Percentiles rank a stretch among this genome's conserved stretches.
phyloP scores from a whole-genome alignment of 768 basidiomycete species.

The Termitomyces sp. region DNA sequence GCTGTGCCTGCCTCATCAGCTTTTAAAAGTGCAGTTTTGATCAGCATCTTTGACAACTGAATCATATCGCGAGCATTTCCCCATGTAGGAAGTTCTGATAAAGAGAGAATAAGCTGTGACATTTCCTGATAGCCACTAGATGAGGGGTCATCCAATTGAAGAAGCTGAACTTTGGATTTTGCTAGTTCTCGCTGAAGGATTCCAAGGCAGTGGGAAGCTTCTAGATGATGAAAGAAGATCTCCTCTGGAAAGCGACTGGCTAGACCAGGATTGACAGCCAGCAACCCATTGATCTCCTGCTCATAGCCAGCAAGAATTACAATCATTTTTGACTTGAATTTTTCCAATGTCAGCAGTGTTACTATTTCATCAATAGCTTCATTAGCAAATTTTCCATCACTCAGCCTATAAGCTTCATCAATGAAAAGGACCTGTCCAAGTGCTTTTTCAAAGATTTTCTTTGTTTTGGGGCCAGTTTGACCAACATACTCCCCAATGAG shows the following conservation, averaged over 20 bases:
- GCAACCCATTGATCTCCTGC: constrained; percentile 55
- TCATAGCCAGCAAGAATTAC: constrained; percentile 71
- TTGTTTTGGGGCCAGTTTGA: neutral
- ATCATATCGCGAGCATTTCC: constrained; percentile 1
- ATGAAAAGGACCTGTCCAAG: neutral
- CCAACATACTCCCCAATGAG: constrained; percentile 48
- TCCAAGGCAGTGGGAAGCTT: constrained; percentile 16
- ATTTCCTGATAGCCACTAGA: neutral
- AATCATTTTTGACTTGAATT: constrained; percentile 52
- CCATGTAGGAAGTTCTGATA: neutral
- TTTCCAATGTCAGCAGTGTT: constrained; percentile 50
- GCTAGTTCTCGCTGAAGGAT: neutral
- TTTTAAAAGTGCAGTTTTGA: constrained; percentile 28
- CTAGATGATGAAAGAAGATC: constrained; percentile 48
- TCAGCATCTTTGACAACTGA: neutral
- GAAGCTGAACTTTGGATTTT: neutral
- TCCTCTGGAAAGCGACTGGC: constrained; percentile 66
- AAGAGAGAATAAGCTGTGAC: neutral
- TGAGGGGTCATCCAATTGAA: neutral
- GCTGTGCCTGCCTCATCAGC: constrained; percentile 9
- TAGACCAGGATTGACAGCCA: constrained; percentile 55
- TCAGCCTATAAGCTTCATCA: neutral
- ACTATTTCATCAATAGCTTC: constrained; percentile 74
- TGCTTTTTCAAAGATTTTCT: neutral
- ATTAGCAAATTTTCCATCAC: constrained; percentile 39